Base-by-base conservation (phyloP, 805 yeast species). In the Lipomyces lipofer region DNA sequence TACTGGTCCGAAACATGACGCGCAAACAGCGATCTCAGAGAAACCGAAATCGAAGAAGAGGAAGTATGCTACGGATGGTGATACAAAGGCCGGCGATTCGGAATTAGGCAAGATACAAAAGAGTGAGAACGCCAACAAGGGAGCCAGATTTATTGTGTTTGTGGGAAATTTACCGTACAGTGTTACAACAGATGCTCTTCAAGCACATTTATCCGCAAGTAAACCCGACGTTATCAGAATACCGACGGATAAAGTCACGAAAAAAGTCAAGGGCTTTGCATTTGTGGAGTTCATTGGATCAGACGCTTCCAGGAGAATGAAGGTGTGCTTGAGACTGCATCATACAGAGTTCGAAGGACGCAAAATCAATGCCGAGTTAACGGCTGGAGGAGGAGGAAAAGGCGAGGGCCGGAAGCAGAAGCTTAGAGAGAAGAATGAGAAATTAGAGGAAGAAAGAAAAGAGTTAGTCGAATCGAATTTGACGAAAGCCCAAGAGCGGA, bases 321-420 rank as follows among this genome's bases (percentile, higher is more conserved):
- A 89, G 65, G 77, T 81, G 43, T 97, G 97, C 0, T 75, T 94
- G 63, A 76, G 85, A 59, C 79, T 87, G 76, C 97, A 94, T 70
- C 96, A 88, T 70, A 77, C 92, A 2, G 64, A 74, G 8, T 68
- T 92, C 60, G 78, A 81, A 53, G 77, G 79, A 42, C 78, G 97
- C 63, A 88, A 84, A 69, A 91, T 94, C 66, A 94, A 94, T 67
- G 97, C 94, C 32, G 99, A 94, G 69, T 77, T 94, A 64, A 94
- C 98, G 1, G 99, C 89, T 47, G 99, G 99, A 52, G 99, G 99
- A 39, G 99, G 99, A 45, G 66, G 66, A 6, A 97, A 97, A 52
- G 83, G 95, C 8, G 73, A 78, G 54, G 77, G 74, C 51, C 65
- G 78, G 12, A 52, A 64, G 44, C 78, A 80, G 51, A 94, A 94